Evolutionary conservation across 257 asterid species (phyloP).

Genomic region (Solanum clarkiae): DNA sequence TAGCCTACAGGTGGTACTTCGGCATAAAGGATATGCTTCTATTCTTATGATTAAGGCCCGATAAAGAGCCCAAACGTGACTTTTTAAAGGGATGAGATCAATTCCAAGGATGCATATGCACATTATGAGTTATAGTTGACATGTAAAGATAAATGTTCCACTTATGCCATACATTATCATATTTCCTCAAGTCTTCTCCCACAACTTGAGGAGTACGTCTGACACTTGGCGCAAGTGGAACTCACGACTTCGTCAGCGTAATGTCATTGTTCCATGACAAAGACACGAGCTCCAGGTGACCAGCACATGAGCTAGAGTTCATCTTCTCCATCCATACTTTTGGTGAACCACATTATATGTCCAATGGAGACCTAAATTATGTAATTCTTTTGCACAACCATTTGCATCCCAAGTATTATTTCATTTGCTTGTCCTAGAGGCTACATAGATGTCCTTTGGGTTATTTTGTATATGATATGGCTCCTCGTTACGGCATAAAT

Average conservation of each 20-base stretch:
- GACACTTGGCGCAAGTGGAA: neutral
- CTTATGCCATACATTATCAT: neutral
- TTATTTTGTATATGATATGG: neutral
- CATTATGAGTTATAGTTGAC: neutral
- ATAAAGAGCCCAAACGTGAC: neutral
- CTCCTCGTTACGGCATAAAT: neutral
- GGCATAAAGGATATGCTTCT: neutral
- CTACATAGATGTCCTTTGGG: neutral
- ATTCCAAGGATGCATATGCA: neutral
- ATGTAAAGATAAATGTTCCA: neutral
- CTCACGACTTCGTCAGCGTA: neutral
- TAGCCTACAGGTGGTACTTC: neutral
- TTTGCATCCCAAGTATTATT: neutral
- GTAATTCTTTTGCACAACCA: neutral
- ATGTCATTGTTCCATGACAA: neutral
- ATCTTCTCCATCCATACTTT: neutral
- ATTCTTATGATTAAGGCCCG: neutral
- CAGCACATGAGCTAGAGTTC: neutral
- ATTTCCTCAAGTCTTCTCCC: neutral
- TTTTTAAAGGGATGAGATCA: neutral
- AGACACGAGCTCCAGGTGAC: neutral
- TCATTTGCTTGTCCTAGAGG: neutral
- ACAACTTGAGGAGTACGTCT: neutral
- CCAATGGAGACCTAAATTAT: neutral
- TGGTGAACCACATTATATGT: neutral